Evolutionary conservation across 1,284 basidiomycete genomes (phyloP).

Genomic region (Cryptococcus neoformans): DNA sequence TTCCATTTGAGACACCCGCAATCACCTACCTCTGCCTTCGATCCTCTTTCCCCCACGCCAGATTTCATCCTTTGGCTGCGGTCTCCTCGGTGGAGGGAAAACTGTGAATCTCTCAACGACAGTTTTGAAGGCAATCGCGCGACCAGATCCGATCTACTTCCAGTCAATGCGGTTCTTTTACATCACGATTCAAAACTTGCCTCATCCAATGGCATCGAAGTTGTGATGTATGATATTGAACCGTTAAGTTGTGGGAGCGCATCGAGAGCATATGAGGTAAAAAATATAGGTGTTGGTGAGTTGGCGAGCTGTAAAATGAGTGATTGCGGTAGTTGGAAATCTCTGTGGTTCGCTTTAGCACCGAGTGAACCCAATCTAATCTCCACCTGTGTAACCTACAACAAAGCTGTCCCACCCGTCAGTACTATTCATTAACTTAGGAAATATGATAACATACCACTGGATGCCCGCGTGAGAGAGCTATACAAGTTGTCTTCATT

Average conservation of each 20-base stretch:
- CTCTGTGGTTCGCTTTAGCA: conserved; percentile 10
- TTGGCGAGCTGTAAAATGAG: conserved; percentile 71
- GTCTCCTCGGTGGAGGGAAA: conserved; percentile 69
- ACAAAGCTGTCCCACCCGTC: conserved; percentile 4
- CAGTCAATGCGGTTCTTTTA: background rate
- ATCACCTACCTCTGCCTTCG: conserved; percentile 65
- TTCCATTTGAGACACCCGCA: background rate
- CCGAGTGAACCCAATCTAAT: conserved; percentile 1
- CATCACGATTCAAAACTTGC: conserved; percentile 33
- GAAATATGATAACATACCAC: conserved; percentile 57
- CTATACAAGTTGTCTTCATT: conserved; percentile 93
- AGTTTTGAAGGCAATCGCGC: conserved; percentile 77
- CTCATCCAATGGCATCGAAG: conserved; percentile 72
- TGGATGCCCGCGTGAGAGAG: conserved; percentile 83
- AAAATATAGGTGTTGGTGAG: conserved; percentile 83
- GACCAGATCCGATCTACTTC: conserved; percentile 55
- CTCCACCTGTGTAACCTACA: conserved; percentile 21
- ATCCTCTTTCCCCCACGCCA: conserved; percentile 74
- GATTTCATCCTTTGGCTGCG: conserved; percentile 69
- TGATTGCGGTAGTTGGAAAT: conserved; percentile 43
- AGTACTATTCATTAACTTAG: too few species aligned
- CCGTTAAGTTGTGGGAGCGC: conserved; percentile 87
- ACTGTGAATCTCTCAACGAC: conserved; percentile 82
- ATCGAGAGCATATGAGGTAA: conserved; percentile 85
- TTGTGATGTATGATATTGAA: conserved; percentile 90